These are phyloP conservation scores for Podospora australis DNA, from an alignment of 495 filamentous ascomycete species.

Conservation along the genomic window DNA sequence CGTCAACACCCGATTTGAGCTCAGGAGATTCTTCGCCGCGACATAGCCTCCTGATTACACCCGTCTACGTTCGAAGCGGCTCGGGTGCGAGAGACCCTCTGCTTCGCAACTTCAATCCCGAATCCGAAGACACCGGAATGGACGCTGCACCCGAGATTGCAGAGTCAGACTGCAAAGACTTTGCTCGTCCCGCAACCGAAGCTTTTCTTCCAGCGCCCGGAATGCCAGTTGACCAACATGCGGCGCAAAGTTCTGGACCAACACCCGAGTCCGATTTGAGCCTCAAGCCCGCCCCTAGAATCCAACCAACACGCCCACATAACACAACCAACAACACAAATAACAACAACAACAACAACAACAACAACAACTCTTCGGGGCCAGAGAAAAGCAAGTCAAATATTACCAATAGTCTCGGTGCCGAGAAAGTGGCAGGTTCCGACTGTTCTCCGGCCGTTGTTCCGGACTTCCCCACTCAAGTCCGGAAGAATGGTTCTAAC, in stretches of 20 bases:
- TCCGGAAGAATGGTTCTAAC: too few species aligned
- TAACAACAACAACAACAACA: background rate
- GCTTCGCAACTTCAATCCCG: constrained; percentile 4
- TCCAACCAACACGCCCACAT: constrained; percentile 3
- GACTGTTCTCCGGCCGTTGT: background rate
- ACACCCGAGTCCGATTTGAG: background rate
- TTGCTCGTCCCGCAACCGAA: background rate
- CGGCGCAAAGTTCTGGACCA: background rate
- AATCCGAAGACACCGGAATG: constrained; percentile 17
- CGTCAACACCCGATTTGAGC: constrained; percentile 34
- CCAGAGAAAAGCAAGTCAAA: background rate
- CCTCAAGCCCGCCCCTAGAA: background rate
- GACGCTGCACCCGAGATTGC: constrained; percentile 1
- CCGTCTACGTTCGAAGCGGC: constrained; percentile 11
- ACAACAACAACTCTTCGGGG: background rate
- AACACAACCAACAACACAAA: constrained; percentile 4
- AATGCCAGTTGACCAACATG: background rate
- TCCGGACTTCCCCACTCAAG: constrained; percentile 22
- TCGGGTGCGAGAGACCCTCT: constrained; percentile 14
- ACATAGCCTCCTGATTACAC: constrained; percentile 29
- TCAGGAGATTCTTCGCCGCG: constrained; percentile 32
- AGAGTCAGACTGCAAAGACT: background rate
- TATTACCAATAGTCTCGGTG: constrained; percentile 11
- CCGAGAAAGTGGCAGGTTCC: constrained; percentile 12
- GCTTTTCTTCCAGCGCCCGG: background rate